These are phyloP conservation scores for Volutella citrinella DNA, from an alignment of 2,329 filamentous ascomycete genomes.

Conservation along the genomic window DNA sequence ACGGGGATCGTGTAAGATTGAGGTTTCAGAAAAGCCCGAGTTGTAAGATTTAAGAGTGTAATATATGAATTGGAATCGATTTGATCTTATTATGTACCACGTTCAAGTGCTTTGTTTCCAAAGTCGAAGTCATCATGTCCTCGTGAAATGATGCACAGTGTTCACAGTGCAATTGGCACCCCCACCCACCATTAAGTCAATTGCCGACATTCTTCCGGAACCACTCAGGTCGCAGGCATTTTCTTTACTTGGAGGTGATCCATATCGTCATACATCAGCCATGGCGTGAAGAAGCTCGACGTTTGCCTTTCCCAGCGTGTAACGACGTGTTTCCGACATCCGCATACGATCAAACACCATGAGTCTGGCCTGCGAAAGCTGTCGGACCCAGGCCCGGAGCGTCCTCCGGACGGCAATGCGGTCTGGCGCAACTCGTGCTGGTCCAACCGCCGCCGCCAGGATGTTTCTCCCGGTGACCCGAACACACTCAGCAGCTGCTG, in stretches of 20 bases:
- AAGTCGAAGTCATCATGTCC: background rate
- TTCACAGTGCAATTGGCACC: slow-evolving; percentile 6
- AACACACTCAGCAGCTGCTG: slow-evolving; percentile 3
- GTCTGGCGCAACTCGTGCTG: slow-evolving; percentile 21
- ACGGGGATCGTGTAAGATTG: no score
- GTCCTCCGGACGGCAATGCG: slow-evolving; percentile 34
- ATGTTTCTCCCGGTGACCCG: slow-evolving; percentile 16
- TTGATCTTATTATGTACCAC: no score
- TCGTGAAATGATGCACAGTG: slow-evolving; percentile 10
- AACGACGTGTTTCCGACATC: slow-evolving; percentile 3
- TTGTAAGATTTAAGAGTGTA: no score
- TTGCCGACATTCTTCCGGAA: slow-evolving; percentile 26
- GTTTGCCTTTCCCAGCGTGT: slow-evolving; percentile 6
- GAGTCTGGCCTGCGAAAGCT: slow-evolving; percentile 47
- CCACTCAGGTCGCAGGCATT: slow-evolving; percentile 22
- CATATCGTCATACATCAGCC: slow-evolving; percentile 25
- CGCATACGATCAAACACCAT: slow-evolving; percentile 5
- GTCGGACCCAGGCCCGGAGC: slow-evolving; percentile 41
- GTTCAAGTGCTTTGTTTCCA: background rate
- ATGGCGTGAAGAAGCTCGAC: slow-evolving; percentile 28
- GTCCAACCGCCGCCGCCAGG: slow-evolving; percentile 19
- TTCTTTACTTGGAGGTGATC: slow-evolving; percentile 20
- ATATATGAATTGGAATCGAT: no score
- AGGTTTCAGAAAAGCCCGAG: no score
- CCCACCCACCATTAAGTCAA: no score